A percentile compares a stretch with the other conserved stretches of the same genome.
Evolutionary conservation across 352 stramenopile genomes (phyloP).

Genomic region (Blastocystis sp.): DNA sequence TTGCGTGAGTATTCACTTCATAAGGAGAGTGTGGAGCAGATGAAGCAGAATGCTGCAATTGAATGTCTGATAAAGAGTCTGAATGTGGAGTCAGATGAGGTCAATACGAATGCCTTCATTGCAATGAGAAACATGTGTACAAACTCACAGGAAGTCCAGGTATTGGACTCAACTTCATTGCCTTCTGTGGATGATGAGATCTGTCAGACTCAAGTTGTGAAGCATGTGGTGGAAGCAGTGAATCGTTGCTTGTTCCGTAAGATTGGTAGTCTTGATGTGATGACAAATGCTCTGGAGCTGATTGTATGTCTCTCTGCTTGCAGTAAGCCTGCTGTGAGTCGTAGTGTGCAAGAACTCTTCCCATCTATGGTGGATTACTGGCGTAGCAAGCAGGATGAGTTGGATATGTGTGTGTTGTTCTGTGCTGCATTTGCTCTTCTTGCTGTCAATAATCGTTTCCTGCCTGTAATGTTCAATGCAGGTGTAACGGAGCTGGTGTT

Average conservation of each 20-base stretch:
- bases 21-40: constrained; percentile 25
- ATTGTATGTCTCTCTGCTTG: constrained; percentile 57
- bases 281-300: constrained; percentile 57
- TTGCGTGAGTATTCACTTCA: constrained; percentile 56
- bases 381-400: background rate
- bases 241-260: constrained; percentile 5
- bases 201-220: constrained; percentile 25
- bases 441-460: background rate
- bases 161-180: constrained; percentile 49
- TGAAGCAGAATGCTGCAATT: constrained; percentile 31
- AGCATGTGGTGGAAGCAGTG: constrained; percentile 23
- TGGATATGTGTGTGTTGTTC: constrained; percentile 38
- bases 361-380: constrained; percentile 47
- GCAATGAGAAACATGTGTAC: constrained; percentile 58
- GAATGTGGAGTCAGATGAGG: constrained; percentile 38
- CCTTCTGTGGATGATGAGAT: constrained; percentile 47
- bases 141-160: constrained; percentile 54
- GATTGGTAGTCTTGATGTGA: background rate
- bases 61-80: constrained; percentile 25
- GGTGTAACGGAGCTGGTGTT: constrained; percentile 50
- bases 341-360: background rate
- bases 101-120: constrained; percentile 51
- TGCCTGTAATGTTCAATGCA: background rate
- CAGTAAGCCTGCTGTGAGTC: constrained; percentile 19
- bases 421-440: constrained; percentile 43